Conservation (phyloP, 2,329 filamentous ascomycete species). For the Phialocephala sp. region DNA sequence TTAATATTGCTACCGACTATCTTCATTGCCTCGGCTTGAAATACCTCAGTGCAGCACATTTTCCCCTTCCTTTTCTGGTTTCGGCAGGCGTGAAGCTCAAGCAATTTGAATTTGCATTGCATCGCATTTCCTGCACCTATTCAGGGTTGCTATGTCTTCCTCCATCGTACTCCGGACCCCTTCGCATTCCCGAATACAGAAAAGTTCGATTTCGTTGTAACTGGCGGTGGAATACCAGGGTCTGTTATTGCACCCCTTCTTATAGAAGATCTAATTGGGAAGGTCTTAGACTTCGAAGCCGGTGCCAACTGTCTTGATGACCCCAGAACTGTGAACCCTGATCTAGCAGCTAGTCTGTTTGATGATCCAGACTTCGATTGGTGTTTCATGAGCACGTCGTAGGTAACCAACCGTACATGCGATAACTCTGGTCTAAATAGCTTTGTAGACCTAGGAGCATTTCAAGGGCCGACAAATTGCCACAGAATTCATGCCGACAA, state of each 20-base stretch:
- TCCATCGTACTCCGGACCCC: slow-evolving; percentile 5
- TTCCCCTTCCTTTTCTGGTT: not conserved
- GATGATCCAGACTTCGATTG: slow-evolving; percentile 47
- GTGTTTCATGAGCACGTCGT: slow-evolving; percentile 45
- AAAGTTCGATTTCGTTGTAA: slow-evolving; percentile 19
- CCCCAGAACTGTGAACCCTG: slow-evolving; percentile 46
- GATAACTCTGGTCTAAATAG: slow-evolving; percentile 23
- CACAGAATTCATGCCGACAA: not conserved
- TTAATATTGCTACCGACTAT: too few relatives aligned
- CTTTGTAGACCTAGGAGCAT: slow-evolving; percentile 14
- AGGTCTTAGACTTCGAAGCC: slow-evolving; percentile 53
- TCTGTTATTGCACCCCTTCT: slow-evolving; percentile 55
- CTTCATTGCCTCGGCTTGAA: not conserved
- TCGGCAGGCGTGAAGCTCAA: not conserved
- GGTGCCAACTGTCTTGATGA: slow-evolving; percentile 46
- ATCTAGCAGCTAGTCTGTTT: slow-evolving; percentile 41
- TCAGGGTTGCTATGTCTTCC: slow-evolving; percentile 2
- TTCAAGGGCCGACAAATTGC: slow-evolving; percentile 30
- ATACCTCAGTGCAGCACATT: not conserved
- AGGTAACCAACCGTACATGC: slow-evolving; percentile 37
- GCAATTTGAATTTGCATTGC: not conserved
- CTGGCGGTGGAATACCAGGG: slow-evolving; percentile 52
- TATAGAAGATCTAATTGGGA: slow-evolving; percentile 53
- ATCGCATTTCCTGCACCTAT: not conserved
- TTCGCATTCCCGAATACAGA: slow-evolving; percentile 5